Evolutionary conservation across 2,329 filamentous ascomycete species (phyloP), one percentile per base, ranked within the genome.

Genomic region (Penicillium griseofulvum): DNA sequence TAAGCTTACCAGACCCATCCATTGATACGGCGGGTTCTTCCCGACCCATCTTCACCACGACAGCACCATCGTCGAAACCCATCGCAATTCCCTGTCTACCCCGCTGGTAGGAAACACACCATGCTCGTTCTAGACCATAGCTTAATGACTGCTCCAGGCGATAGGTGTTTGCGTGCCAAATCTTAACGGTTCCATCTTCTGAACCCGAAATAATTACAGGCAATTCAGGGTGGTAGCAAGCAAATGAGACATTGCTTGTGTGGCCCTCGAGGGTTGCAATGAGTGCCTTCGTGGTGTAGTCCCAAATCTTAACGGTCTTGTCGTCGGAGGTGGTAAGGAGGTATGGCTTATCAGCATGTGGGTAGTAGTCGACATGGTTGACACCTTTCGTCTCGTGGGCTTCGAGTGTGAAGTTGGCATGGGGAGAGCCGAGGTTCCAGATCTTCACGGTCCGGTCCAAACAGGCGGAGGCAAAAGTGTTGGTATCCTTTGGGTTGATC

Each of bases 151-250:
- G 94, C 75, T 97, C 94, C 57, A 97, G 84, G 63, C 94, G 84
- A 76, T 97, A 97, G 50, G 94, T 99, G 71, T 96, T 97, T 62
- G 93, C 92, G 73, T 99, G 92, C 94, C 94, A 99, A 74, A 99
- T 92, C 76, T 96, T 95, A 71, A 99, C 87, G 0, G 92, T 96
- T 62, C 93, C 93, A 74, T 99, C 94, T 76, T 99, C 94, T 26
- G 93, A 97, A 66, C 94, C 94, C 24, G 94, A 97, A 54, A 99
- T 93, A 69, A 99, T 99, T 63, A 99, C 88, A 2, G 94, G 94
- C 46, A 99, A 80, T 76, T 97, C 93, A 2, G 94, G 94, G 75
- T 99, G 94, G 72, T 97, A 99, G 76, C 92, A 95, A 47, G 94
- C 94, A 70, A 97, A 99, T 3, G 92, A 97, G 45, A 99, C 94